Evolutionary conservation across 2,329 filamentous ascomycete species (phyloP), one percentile per base, ranked within the genome.

Genomic region (Beauveria sp.): DNA sequence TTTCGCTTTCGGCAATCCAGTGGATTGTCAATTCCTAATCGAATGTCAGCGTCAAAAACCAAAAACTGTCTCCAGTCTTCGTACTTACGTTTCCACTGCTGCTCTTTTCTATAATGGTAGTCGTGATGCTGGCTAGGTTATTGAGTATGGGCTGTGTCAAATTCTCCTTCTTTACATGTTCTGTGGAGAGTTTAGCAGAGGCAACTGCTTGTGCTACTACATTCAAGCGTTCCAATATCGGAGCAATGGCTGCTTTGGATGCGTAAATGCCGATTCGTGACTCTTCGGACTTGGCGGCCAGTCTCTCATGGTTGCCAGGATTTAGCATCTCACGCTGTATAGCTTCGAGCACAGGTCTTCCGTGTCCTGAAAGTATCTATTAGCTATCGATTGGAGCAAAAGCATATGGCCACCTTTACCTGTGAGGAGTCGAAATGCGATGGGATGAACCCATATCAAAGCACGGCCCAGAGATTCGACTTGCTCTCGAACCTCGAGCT

Each of bases 1-100:
- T 34, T 4, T 63, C 52, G 7, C 66, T 12, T 34, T 73, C 61
- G 10, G 74, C 68, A 10, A 81, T 69, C 79, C 80, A 82, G 6
- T 73, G 75, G 12, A 82, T 71, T 12, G 69, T 61, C n/a, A 72
- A 64, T 40, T 67, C 61, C 73, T 75, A 56, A 2, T 30, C 6
- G 9, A 22, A 18, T 1, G 18, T 70, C 56, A 68, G 65, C 30
- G 60, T 34, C 3, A 1, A 54, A 3, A 5, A 5, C 14, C 10
- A 12, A 7, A 4, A 26, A 16, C 9, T 3, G 22, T 10, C 14
- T 49, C 28, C n/a, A 8, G 14, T 22, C 8, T 14, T 12, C 3
- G 12, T 14, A 14, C 66, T 43, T 70, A 73, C 72, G 8, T 64
- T 51, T n/a, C 55, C 53, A 3, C 60, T 10, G 38, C 52, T 58